Evolutionary conservation across 129 eudicot genomes (phyloP), one percentile per base, ranked within the genome.

Genomic region (Mikania micrantha): DNA sequence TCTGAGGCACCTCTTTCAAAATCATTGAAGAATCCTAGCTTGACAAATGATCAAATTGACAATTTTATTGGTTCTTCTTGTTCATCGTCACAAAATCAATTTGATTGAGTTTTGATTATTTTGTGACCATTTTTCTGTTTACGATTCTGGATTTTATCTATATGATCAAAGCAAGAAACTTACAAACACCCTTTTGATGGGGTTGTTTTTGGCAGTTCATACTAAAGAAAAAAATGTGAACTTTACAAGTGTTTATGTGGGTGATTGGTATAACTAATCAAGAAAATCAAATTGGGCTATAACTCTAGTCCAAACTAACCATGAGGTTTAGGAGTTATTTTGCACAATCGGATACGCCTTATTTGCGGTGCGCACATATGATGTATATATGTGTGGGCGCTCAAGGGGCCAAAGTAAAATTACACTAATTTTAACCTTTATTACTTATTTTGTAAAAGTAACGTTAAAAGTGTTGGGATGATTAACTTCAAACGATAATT

Each of bases 1-100:
- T 61, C 78, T 7, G 8, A 56, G 9, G 34, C 69, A 1, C 76
- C 83, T 60, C 85, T 82, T 29, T 67, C 85, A 7, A 79, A 82
- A 65, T 48, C 85, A 27, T 77, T 77, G 0, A 82, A 74, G 63
- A 63, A 74, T 58, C 40, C 79, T 47, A 63, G 85, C 74, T 64
- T 64, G 72, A 84, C 64, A 52, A n/a, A n/a, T n/a, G n/a, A n/a
- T n/a, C n/a, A n/a, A n/a, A n/a, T n/a, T n/a, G n/a, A n/a, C n/a
- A n/a, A n/a, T n/a, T n/a, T n/a, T n/a, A n/a, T n/a, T n/a, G n/a
- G 69, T 16, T 73, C 71, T 25, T 63, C 71, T 17, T 44, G 21
- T 36, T 80, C 80, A 0, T 66, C 72, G 20, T 27, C 88, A 35
- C 57, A 50, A 8, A 73, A 50, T 25, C 78, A 78, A 45, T 74